Evolutionary conservation across 2,329 filamentous ascomycete species (phyloP).

Genomic region (Arthrobotrys entomopaga): DNA sequence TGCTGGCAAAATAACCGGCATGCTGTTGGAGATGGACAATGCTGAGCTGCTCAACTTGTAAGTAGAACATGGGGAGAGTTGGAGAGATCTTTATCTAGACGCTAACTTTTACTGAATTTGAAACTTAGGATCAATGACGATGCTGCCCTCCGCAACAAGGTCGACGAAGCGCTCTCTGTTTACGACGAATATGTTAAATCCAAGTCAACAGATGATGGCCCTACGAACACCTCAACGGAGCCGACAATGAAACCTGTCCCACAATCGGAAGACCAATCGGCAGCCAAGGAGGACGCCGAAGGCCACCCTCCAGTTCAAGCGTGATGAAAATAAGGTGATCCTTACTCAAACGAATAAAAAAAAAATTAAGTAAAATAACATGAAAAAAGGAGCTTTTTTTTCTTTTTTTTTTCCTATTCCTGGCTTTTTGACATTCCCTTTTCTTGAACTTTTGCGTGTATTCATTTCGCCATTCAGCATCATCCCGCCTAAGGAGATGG

Average conservation of each 20-base stretch:
- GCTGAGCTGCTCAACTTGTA: constrained; percentile 91
- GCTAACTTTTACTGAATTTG: constrained; percentile 59
- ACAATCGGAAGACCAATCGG: constrained; percentile 21
- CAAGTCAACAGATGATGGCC: constrained; percentile 66
- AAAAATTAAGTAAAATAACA: not conserved
- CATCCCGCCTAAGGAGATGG: too few species aligned
- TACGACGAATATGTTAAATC: constrained; percentile 99
- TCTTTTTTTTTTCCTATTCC: not conserved
- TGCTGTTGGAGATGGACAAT: constrained; percentile 99
- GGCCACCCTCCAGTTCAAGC: constrained; percentile 27
- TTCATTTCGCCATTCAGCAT: too few species aligned
- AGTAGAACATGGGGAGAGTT: constrained; percentile 65
- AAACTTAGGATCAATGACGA: constrained; percentile 83
- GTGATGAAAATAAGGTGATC: not conserved
- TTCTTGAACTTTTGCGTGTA: too few species aligned
- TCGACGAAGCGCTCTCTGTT: constrained; percentile 94
- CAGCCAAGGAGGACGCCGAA: constrained; percentile 33
- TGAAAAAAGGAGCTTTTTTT: too few species aligned
- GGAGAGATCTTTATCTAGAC: not conserved
- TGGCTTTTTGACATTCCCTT: not conserved
- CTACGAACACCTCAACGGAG: constrained; percentile 6
- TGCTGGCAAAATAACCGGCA: constrained; percentile 98
- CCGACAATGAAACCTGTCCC: constrained; percentile 4
- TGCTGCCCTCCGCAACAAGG: constrained; percentile 87
- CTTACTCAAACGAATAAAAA: not conserved